Evolutionary conservation across 75 land plant genomes (phyloP).

Genomic region (Cunninghamia lanceolata): DNA sequence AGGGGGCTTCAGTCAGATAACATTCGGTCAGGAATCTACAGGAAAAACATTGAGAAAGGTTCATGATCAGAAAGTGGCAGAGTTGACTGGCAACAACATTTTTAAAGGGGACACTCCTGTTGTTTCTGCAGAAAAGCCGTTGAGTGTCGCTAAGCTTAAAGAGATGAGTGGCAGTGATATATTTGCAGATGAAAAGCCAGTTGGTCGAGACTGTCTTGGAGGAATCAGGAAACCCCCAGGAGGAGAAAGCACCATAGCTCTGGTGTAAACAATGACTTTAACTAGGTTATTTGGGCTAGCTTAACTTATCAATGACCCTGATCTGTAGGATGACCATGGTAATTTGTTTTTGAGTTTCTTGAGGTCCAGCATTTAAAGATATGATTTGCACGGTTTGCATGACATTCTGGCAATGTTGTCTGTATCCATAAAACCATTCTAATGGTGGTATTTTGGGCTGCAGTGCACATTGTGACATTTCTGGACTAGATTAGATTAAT

Average conservation of each 20-base stretch:
- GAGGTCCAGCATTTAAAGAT: slow-evolving; percentile 5
- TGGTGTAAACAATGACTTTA: slow-evolving; percentile 34
- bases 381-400: background rate
- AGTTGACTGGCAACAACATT: slow-evolving; percentile 71
- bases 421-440: background rate
- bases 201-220: slow-evolving; percentile 51
- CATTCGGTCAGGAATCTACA: slow-evolving; percentile 51
- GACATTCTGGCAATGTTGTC: slow-evolving; percentile 4
- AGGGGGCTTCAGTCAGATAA: slow-evolving; percentile 54
- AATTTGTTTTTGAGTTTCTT: slow-evolving; percentile 6
- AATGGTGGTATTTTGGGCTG: background rate
- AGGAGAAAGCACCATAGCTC: slow-evolving; percentile 86
- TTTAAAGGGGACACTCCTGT: slow-evolving; percentile 61
- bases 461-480: background rate
- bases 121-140: slow-evolving; percentile 52
- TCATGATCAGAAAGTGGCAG: slow-evolving; percentile 69
- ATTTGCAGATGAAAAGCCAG: slow-evolving; percentile 70
- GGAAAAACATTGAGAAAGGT: slow-evolving; percentile 56
- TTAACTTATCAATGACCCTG: slow-evolving; percentile 8
- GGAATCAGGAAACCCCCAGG: slow-evolving; percentile 93
- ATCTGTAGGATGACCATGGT: background rate
- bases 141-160: slow-evolving; percentile 61
- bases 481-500: background rate
- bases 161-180: slow-evolving; percentile 82
- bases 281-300: background rate